Evolutionary conservation across 495 filamentous ascomycete species (phyloP), one percentile per base, ranked within the genome.

Genomic region (Sphaerosporella brunnea): DNA sequence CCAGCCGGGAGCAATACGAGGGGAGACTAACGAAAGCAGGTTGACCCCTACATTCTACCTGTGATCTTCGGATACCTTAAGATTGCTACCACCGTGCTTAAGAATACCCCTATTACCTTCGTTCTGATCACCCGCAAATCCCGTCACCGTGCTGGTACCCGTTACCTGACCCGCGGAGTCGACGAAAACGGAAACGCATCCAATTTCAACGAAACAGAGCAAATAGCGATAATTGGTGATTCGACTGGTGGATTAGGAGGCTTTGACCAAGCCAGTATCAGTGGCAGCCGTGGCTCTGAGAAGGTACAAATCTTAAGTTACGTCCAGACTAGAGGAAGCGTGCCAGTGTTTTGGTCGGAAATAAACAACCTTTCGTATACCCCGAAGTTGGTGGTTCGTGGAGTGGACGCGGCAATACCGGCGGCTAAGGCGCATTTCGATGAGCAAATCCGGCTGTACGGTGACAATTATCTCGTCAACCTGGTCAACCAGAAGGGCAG

Each of bases 151-250:
- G 88, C 73, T 11, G 90, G 90, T 19, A 96, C 90, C 4, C 68
- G 90, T 62, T 95, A 95, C 67, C 85, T 96, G 60, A 87, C 92
- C 0, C 77, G 90, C 43, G 90, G 90, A 25, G 73, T 95, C 18
- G 88, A 97, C 58, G 84, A 93, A 48, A 65, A 84, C 51, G 90
- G 90, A n/a, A 73, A 95, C 60, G 92, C 85, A 3, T 81, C 85
- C 16, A 97, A 97, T 59, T 97, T 85, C 71, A 97, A 97, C 58
- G 90, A 97, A 67, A 96, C 92, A 0, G 90, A 97, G 59, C 92
- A 96, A 60, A 68, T 82, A 40, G 68, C 92, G 35, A 73, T 97
- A 26, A 63, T 97, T 52, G 93, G 94, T 55, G 90, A 93, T 61
- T 66, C 67, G 25, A 69, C 71, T 3, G 72, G 75, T 11, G 82